Evolutionary conservation across 1,284 basidiomycete species (phyloP).

Genomic region (Boletus semigastroideus): DNA sequence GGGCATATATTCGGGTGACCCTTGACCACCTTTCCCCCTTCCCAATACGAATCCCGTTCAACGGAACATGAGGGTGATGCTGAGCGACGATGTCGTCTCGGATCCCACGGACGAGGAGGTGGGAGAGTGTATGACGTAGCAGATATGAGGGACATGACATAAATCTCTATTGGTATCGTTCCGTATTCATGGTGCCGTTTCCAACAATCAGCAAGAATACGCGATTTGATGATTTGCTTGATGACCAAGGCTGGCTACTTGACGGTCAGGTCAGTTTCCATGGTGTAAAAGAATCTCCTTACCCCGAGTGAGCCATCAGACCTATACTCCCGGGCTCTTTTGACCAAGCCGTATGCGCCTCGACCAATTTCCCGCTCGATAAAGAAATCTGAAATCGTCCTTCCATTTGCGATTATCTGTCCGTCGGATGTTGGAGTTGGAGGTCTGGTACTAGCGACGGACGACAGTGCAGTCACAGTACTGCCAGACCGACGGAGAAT

Average conservation of each 20-base stretch:
- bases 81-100: constrained; percentile 42
- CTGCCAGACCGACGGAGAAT: constrained; percentile 62
- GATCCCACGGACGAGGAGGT: constrained; percentile 78
- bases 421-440: constrained; percentile 55
- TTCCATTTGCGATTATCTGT: constrained; percentile 53
- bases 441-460: constrained; percentile 56
- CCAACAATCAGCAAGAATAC: constrained; percentile 99
- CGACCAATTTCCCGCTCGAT: constrained; percentile 88
- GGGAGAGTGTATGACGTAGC: constrained; percentile 74
- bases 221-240: constrained; percentile 98
- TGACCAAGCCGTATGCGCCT: constrained; percentile 97
- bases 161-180: constrained; percentile 98
- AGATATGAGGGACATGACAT: constrained; percentile 91
- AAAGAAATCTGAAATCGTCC: constrained; percentile 75
- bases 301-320: constrained; percentile 80
- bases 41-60: constrained; percentile 48
- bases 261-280: constrained; percentile 18
- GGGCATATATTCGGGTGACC: constrained; percentile 94
- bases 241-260: constrained; percentile 77
- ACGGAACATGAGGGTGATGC: constrained; percentile 9
- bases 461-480: constrained; percentile 59
- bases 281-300: constrained; percentile 36
- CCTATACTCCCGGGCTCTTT: constrained; percentile 81
- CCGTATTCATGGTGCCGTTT: constrained; percentile 94
- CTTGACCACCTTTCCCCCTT: constrained; percentile 67